Conservation (phyloP, 345 rosid species). For the Stellera chamaejasme region DNA sequence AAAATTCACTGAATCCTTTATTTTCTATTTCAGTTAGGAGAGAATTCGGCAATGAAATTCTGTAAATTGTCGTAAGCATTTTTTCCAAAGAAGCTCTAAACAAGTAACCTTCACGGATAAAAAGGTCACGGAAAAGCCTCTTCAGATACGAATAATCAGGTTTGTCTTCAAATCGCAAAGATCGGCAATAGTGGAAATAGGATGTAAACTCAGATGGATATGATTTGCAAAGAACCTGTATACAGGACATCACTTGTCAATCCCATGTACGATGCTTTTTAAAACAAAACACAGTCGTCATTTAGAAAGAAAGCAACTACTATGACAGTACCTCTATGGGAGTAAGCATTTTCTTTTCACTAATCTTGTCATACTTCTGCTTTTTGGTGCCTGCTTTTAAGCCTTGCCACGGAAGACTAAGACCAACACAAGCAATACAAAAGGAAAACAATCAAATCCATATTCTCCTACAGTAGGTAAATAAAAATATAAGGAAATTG, state of each 20-base stretch:
- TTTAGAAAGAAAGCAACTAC: not conserved
- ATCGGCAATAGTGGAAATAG: constrained; percentile 91
- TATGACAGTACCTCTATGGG: constrained; percentile 61
- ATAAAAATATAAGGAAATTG: constrained; percentile 7
- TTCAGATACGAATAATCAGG: constrained; percentile 95
- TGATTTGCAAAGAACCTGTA: constrained; percentile 83
- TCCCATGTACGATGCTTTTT: not conserved
- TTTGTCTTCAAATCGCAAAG: constrained; percentile 91
- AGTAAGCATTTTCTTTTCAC: constrained; percentile 93
- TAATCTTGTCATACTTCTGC: constrained; percentile 95
- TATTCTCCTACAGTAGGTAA: not conserved
- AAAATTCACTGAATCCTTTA: constrained; percentile 11
- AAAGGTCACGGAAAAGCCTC: constrained; percentile 89
- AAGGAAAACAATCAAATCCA: constrained; percentile 1
- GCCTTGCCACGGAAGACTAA: constrained; percentile 99
- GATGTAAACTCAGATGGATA: constrained; percentile 86
- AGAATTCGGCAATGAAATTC: not conserved
- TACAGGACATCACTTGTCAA: constrained; percentile 1
- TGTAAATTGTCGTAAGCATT: not conserved
- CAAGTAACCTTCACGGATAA: constrained; percentile 76
- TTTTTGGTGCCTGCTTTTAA: constrained; percentile 91
- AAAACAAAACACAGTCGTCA: not conserved
- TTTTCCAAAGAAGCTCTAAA: not conserved
- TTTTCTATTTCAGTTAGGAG: not conserved
- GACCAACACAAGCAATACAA: constrained; percentile 12